These are phyloP conservation scores for Fusarium solani-melongenae DNA, from an alignment of 2,329 filamentous ascomycete genomes.

Conservation along the genomic window DNA sequence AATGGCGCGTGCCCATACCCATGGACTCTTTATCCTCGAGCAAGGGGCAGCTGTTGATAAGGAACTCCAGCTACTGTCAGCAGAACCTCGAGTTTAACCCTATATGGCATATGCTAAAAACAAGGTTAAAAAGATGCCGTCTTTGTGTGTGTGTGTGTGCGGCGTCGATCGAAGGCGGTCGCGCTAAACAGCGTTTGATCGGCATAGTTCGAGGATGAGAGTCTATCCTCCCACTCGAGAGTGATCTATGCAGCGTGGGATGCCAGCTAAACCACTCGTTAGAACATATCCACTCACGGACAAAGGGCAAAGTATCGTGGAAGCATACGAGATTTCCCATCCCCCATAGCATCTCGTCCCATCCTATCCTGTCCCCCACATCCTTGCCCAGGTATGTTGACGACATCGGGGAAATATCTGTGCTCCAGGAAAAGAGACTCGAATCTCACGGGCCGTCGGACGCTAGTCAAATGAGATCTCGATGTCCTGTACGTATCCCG, in stretches of 20 bases:
- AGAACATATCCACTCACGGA: background rate
- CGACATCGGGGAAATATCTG: background rate
- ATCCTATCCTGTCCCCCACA: background rate
- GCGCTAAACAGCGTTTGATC: background rate
- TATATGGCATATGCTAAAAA: slow-evolving; percentile 25
- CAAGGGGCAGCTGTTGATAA: slow-evolving; percentile 23
- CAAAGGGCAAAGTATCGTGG: background rate
- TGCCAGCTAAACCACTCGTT: background rate
- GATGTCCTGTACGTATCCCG: background rate
- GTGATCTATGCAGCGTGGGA: background rate
- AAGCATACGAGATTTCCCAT: background rate
- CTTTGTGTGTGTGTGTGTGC: background rate
- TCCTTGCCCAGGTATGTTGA: background rate
- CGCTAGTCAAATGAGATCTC: slow-evolving; percentile 9
- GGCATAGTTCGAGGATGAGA: background rate
- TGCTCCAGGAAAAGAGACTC: background rate
- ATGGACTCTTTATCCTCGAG: background rate
- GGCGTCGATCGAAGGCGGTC: background rate
- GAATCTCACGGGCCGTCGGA: slow-evolving; percentile 4
- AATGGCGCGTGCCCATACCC: background rate
- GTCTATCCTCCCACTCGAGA: background rate
- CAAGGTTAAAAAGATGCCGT: slow-evolving; percentile 30
- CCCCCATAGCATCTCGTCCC: background rate
- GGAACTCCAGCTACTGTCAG: background rate
- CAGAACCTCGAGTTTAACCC: background rate